Evolutionary conservation across 352 stramenopile species (phyloP), one percentile per base, ranked within the genome.

Genomic region (Globisporangium viniferum): DNA sequence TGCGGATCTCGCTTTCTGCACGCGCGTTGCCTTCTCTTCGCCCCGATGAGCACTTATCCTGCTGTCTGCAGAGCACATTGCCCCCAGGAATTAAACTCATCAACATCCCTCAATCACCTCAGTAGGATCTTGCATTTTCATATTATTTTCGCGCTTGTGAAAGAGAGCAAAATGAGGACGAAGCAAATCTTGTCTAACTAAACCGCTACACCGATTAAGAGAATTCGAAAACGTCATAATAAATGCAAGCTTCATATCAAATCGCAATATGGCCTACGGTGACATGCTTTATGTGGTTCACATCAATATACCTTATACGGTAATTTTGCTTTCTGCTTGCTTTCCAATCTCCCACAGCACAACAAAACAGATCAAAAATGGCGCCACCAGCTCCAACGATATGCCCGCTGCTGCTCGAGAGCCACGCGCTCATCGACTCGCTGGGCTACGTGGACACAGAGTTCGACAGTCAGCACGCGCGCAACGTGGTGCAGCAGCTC

Each of bases 391-490:
- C 35, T 59, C 60, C 75, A 36, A 77, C 74, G 49, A 79, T 49
- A 22, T 81, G 86, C 59, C 86, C 86, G 63, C 71, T 93, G 61
- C 71, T 94, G 59, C 59, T 77, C 12, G 74, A 91, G 64, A 86
- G 73, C 64, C 82, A 85, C 66, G 66, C 79, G 66, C 76, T 93
- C 20, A 82, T 94, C 51, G 80, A 94, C 73, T 82, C 81, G 36
- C 73, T 94, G 35, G 84, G 84, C 54, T 94, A 94, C 68, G 71
- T 92, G 22, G 86, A 94, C 72, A 78, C 79, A 0, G 80, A 91
- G 58, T 87, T 86, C 65, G 85, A 86, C 46, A 76, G 75, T 18
- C 49, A 73, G 3, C 68, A 65, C 35, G 72, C 69, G 33, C 83
- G 90, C 61, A 76, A 83, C 70, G 70, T 77, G 24, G 84, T 92